Base-by-base conservation (phyloP, 345 rosid species). In the Kernera saxatilis region DNA sequence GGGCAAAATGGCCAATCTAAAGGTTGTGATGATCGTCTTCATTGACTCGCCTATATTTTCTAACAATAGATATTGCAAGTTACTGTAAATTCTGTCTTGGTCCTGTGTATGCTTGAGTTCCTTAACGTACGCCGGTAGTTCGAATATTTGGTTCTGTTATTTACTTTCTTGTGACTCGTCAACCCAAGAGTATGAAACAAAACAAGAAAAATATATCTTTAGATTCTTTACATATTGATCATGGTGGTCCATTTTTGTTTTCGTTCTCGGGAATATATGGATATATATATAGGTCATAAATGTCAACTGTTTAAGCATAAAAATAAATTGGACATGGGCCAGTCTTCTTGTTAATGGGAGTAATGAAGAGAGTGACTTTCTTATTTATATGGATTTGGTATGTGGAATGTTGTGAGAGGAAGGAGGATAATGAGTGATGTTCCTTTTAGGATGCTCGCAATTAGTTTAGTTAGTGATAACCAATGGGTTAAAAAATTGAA, bases 51-150 rank as follows among this genome's bases (percentile, higher is more conserved):
- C 13, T 19, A 18, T 50, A 37, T 40, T 25, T 29, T 21, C 19
- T 40, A 41, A 67, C 41, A 29, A 53, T 18, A 21, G 5, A 11
- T 51, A 25, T 26, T 69, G 36, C 46, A 43, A 69, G 26, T 17
- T 61, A n/a, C 44, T 29, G 32, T 39, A 17, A 15, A 55, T 40
- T 51, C 0, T 49, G 52, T 71, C 75, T 14, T 35, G 19, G 67
- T 70, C 36, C 51, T 49, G 61, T 23, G 67, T 71, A 37, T 70
- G 51, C 52, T 60, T 51, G 26, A 5, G 37, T 21, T 72, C 27
- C 62, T 52, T 72, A 22, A 72, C 70, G 69, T 72, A 44, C 62
- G 76, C 76, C 63, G 64, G 17, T 72, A 23, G 64, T 62, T 63
- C 63, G 45, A 40, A 39, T 50, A 62, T 41, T 48, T 52, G 35